These are phyloP conservation scores for Aspergillus ruber DNA, from an alignment of 2,329 filamentous ascomycete species.

Conservation along the genomic window DNA sequence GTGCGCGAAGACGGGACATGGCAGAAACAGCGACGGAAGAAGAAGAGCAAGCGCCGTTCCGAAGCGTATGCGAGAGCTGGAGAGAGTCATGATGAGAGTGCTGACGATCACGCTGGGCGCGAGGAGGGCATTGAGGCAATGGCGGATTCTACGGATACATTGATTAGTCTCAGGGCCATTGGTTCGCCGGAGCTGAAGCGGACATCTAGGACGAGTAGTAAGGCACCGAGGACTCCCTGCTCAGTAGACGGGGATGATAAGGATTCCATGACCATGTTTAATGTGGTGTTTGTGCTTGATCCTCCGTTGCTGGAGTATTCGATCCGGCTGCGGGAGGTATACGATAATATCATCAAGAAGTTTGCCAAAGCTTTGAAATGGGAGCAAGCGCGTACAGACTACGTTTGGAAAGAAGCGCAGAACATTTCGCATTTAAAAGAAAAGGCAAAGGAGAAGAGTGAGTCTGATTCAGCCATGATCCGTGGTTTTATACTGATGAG, in stretches of 20 bases:
- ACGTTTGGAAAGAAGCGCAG: slow-evolving; percentile 87
- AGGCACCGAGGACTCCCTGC: slow-evolving; percentile 14
- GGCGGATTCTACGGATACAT: slow-evolving; percentile 22
- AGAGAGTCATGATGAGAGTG: slow-evolving; percentile 28
- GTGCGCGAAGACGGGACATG: slow-evolving; percentile 71
- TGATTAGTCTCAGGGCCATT: slow-evolving; percentile 15
- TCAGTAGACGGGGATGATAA: slow-evolving; percentile 34
- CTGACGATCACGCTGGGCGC: slow-evolving; percentile 28
- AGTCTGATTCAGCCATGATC: slow-evolving; percentile 1
- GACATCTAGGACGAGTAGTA: slow-evolving; percentile 14
- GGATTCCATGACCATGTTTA: slow-evolving; percentile 89
- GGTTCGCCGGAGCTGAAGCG: slow-evolving; percentile 19
- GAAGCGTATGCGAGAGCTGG: slow-evolving; percentile 25
- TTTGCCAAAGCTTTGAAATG: slow-evolving; percentile 89
- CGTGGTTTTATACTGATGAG: slow-evolving; percentile 8
- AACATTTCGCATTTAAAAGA: slow-evolving; percentile 75
- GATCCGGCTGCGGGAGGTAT: slow-evolving; percentile 67
- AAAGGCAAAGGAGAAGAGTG: slow-evolving; percentile 61
- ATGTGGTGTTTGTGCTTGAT: slow-evolving; percentile 85
- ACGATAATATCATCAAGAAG: slow-evolving; percentile 83
- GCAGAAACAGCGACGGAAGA: slow-evolving; percentile 57
- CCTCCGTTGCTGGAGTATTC: slow-evolving; percentile 72
- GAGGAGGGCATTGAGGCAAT: slow-evolving; percentile 23
- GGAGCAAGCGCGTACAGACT: slow-evolving; percentile 81
- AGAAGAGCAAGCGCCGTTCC: slow-evolving; percentile 29